Base-by-base conservation (phyloP, 495 filamentous ascomycete genomes). In the Xylaria castorea region DNA sequence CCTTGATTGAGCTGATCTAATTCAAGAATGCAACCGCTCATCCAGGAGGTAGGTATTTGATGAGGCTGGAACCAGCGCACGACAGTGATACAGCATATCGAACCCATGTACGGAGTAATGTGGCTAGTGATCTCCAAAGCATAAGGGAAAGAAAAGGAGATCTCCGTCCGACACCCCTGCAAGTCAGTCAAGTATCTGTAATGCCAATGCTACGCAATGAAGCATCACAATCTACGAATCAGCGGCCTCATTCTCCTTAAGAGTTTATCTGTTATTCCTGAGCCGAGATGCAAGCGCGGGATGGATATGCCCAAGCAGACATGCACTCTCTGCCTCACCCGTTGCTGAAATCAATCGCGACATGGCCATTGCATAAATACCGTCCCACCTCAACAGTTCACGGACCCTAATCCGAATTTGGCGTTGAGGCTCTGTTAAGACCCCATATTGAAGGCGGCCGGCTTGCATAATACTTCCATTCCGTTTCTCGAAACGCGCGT, bases 371-470 rank as follows among this genome's bases (percentile, higher is more conserved):
- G 63, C 63, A 34, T 66, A 50, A 51, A 20, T 25, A 44, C 27
- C 1, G 6, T 57, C 34, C 20, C 66, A 20, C 20, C 18, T 22
- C n/a, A 57, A 36, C n/a, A 67, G 27, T 9, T 53, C 64, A 53
- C n/a, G 9, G 50, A 44, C 50, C 66, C 50, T 18, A 48, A 73
- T 44, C 75, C 73, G 22, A 57, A 66, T 75, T n/a, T 62, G 72
- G 65, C 53, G 32, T 61, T 75, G 77, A 68, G 75, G 77, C 73
- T 78, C 75, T 73, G 34, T 69, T 63, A 53, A 68, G 61, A 48
- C 68, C 60, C 57, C 36, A 73, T 73, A 55, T 62, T 63, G 70
- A 34, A 73, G 61, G 72, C 48, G 30, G 70, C 51, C 48, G 61
- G n/a, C 48, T 42, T 46, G 32, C n/a, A 65, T 55, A 36, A 20